phyloP scores from a whole-genome alignment of 1,139 yeast species.

The Blastobotrys illinoisensis region DNA sequence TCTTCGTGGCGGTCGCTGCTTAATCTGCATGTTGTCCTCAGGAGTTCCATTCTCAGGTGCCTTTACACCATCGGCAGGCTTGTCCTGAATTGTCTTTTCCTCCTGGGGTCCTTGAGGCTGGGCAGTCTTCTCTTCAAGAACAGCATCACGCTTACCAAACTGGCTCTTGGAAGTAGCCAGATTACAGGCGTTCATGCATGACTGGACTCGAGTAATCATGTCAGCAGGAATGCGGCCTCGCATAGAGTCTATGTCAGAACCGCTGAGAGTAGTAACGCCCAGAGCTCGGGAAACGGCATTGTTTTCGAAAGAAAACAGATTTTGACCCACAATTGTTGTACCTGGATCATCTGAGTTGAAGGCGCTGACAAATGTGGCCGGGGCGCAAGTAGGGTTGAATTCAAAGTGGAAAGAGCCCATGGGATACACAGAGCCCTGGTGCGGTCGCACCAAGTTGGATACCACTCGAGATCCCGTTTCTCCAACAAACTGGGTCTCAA shows the following conservation, averaged over 20 bases:
- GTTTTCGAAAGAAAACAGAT: conserved; percentile 15
- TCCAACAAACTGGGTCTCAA: conserved; percentile 20
- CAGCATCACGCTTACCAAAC: neutral
- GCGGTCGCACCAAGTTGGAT: conserved; percentile 14
- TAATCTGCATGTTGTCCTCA: neutral
- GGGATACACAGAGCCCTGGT: conserved; percentile 19
- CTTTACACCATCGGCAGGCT: neutral
- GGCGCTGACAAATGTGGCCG: conserved; percentile 16
- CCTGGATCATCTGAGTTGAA: conserved; percentile 24
- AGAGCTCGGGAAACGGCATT: conserved; percentile 13
- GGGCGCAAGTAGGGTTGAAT: conserved; percentile 20
- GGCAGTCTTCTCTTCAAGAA: neutral
- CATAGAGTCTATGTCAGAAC: conserved; percentile 12
- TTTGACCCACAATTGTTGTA: conserved; percentile 16
- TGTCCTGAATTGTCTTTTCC: neutral
- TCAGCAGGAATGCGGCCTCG: conserved; percentile 13
- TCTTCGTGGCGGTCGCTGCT: neutral
- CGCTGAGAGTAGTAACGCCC: conserved; percentile 14
- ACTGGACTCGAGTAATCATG: conserved; percentile 12
- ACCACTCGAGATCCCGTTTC: conserved; percentile 18
- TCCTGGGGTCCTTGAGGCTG: no score
- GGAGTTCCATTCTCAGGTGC: neutral
- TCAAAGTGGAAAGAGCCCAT: conserved; percentile 21
- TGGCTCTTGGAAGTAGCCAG: neutral
- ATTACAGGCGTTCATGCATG: conserved; percentile 13